phyloP scores from a whole-genome alignment of 768 basidiomycete species.

The Leccinum barrowsii region DNA sequence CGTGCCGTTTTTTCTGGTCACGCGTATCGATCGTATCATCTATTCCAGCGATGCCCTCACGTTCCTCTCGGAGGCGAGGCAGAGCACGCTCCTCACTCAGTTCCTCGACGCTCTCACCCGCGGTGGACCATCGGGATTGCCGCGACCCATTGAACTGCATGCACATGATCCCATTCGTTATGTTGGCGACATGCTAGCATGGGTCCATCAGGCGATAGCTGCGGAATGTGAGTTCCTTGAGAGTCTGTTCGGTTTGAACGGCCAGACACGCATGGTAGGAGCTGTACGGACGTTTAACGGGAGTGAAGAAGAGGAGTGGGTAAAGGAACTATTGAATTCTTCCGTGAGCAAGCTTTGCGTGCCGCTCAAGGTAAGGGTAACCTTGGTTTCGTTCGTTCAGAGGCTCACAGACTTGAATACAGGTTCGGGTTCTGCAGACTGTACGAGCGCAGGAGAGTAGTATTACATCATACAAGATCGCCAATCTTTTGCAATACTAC shows the following conservation, averaged over 20 bases:
- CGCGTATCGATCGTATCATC: background rate
- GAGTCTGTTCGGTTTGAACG: conserved; percentile 68
- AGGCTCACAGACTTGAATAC: background rate
- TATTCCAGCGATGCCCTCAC: conserved; percentile 67
- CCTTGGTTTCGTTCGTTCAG: background rate
- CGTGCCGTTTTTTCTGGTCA: background rate
- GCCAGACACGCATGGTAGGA: conserved; percentile 64
- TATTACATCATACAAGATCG: conserved; percentile 88
- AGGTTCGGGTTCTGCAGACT: conserved; percentile 92
- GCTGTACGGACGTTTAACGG: conserved; percentile 52
- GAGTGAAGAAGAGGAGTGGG: conserved; percentile 74
- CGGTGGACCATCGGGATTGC: conserved; percentile 79
- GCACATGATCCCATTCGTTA: conserved; percentile 97
- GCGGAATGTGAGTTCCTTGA: conserved; percentile 94
- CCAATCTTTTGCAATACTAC: conserved; percentile 95
- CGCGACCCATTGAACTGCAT: conserved; percentile 94
- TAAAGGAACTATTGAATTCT: conserved; percentile 74
- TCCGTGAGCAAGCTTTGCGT: conserved; percentile 80
- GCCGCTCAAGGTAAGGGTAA: conserved; percentile 70
- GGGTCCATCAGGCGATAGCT: conserved; percentile 96
- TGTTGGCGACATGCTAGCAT: conserved; percentile 97
- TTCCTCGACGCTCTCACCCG: conserved; percentile 88
- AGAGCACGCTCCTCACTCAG: conserved; percentile 69
- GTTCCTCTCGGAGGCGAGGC: conserved; percentile 77
- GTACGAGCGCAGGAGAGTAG: conserved; percentile 91